Percentiles rank a stretch among this genome's conserved stretches.
phyloP scores from a whole-genome alignment of 1,139 yeast species.

The Zygosaccharomyces pseudobailii region DNA sequence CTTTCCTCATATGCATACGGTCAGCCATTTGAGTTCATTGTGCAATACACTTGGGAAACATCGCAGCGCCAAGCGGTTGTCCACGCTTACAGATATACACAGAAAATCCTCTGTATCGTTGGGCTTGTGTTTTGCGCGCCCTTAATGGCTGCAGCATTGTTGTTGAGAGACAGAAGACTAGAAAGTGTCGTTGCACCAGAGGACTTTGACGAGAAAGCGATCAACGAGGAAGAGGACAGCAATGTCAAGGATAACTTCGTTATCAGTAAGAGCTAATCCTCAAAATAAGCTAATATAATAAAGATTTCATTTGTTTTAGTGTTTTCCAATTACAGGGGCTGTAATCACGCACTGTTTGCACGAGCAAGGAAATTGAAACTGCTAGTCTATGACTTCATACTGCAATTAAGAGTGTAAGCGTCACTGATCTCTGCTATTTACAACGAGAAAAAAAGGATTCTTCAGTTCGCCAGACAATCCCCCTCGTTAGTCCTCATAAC shows the following conservation, averaged over 20 bases:
- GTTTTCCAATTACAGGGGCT: too few species aligned
- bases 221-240: conserved; percentile 1
- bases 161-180: conserved; percentile 50
- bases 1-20: conserved; percentile 41
- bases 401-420: too few species aligned
- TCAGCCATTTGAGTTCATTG: conserved; percentile 45
- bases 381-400: too few species aligned
- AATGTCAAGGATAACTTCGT: neutral
- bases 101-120: conserved; percentile 49
- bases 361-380: too few species aligned
- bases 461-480: too few species aligned
- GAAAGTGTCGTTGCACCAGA: conserved; percentile 25
- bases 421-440: too few species aligned
- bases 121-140: conserved; percentile 55
- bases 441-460: too few species aligned
- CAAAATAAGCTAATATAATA: too few species aligned
- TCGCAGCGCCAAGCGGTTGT: conserved; percentile 52
- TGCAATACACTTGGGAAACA: conserved; percentile 50
- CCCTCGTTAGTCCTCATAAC: too few species aligned
- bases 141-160: conserved; percentile 43
- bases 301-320: too few species aligned
- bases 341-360: too few species aligned
- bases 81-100: conserved; percentile 51
- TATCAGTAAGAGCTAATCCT: neutral
- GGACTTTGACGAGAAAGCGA: conserved; percentile 12